phyloP scores from a whole-genome alignment of 768 basidiomycete species.

The Chlorophyllum brunneum region DNA sequence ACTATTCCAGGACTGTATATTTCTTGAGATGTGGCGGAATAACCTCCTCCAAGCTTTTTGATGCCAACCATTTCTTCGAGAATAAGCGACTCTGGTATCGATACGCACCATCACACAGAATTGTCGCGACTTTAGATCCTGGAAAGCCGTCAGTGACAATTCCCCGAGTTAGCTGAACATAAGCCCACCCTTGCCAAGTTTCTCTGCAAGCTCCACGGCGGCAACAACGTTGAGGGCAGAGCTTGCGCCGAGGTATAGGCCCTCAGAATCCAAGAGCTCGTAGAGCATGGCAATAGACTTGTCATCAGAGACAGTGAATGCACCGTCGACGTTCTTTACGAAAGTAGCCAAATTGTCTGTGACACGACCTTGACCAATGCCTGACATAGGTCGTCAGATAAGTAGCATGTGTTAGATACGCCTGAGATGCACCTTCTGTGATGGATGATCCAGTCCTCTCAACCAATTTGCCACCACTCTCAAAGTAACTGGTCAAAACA shows the following conservation, averaged over 20 bases:
- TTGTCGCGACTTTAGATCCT: slow-evolving; percentile 85
- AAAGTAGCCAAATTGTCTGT: slow-evolving; percentile 89
- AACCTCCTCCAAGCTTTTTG: slow-evolving; percentile 70
- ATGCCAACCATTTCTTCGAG: slow-evolving; percentile 86
- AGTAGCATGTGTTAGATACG: not conserved
- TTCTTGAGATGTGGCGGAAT: slow-evolving; percentile 86
- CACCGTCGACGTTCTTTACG: slow-evolving; percentile 73
- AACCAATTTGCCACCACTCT: slow-evolving; percentile 69
- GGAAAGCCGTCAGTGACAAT: slow-evolving; percentile 2
- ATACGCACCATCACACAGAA: slow-evolving; percentile 94
- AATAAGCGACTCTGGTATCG: slow-evolving; percentile 96
- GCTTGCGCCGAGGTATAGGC: slow-evolving; percentile 91
- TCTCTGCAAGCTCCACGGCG: slow-evolving; percentile 81
- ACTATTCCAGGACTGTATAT: slow-evolving; percentile 80
- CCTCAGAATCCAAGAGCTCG: slow-evolving; percentile 86
- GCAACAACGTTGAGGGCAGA: slow-evolving; percentile 94
- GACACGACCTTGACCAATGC: slow-evolving; percentile 95
- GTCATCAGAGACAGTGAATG: slow-evolving; percentile 82
- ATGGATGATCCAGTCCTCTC: slow-evolving; percentile 87
- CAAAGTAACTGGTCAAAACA: slow-evolving; percentile 80
- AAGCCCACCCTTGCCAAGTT: slow-evolving; percentile 71
- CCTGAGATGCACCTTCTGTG: slow-evolving; percentile 68
- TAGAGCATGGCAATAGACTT: slow-evolving; percentile 94
- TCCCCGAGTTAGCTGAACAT: not conserved
- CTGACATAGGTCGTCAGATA: slow-evolving; percentile 36